phyloP scores from a whole-genome alignment of 192 early-diverging fungal genomes.

The Kappamyces sp. region DNA sequence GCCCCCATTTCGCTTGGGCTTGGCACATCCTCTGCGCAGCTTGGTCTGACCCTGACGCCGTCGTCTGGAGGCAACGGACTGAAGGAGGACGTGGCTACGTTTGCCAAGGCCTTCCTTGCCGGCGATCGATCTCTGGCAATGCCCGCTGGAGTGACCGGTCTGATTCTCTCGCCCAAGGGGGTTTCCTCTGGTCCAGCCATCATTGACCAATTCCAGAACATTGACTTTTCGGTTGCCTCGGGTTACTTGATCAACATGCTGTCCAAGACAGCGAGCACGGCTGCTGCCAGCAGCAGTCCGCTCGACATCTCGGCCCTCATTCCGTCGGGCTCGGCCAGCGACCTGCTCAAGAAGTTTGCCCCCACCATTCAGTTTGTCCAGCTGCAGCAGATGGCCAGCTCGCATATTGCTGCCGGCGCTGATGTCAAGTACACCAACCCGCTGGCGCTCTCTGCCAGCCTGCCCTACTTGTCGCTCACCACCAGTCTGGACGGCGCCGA shows the following conservation, averaged over 20 bases:
- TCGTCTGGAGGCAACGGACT: conserved; percentile 19
- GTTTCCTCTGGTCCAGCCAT: conserved; percentile 18
- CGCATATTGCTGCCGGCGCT: background rate
- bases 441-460: background rate
- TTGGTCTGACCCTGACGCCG: conserved; percentile 3
- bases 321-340: conserved; percentile 14
- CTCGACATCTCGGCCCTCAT: conserved; percentile 29
- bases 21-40: conserved; percentile 14
- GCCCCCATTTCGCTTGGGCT: conserved; percentile 17
- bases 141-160: conserved; percentile 17
- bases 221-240: conserved; percentile 16
- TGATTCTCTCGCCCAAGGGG: conserved; percentile 21
- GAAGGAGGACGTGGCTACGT: conserved; percentile 14
- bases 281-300: conserved; percentile 11
- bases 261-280: conserved; percentile 11
- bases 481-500: background rate
- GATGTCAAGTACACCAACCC: conserved; percentile 3
- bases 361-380: background rate
- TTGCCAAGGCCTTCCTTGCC: conserved; percentile 16
- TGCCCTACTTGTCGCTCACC: background rate
- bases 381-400: background rate
- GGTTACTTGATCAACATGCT: background rate
- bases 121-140: conserved; percentile 1
- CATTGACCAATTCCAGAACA: conserved; percentile 28
- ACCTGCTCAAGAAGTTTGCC: conserved; percentile 9